These are phyloP conservation scores for Zasmidium cellare DNA, from an alignment of 2,329 filamentous ascomycete genomes.

Conservation along the genomic window DNA sequence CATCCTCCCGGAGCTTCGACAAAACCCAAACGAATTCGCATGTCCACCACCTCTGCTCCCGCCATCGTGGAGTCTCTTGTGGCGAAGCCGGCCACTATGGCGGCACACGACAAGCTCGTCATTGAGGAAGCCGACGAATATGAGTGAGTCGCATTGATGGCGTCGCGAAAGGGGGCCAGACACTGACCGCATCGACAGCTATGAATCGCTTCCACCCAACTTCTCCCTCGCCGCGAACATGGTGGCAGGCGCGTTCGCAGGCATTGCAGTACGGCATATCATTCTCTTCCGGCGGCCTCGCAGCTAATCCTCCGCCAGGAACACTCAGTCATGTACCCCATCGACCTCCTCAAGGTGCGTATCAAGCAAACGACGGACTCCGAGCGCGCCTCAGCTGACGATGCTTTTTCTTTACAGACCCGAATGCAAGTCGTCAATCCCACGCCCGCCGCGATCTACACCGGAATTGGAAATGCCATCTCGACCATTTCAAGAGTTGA, in stretches of 20 bases:
- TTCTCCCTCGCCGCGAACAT: conserved; percentile 95
- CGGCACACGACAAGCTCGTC: conserved; percentile 33
- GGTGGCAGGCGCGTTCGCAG: conserved; percentile 92
- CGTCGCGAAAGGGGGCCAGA: background rate
- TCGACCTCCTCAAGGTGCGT: conserved; percentile 92
- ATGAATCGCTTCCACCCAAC: conserved; percentile 91
- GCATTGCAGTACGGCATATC: conserved; percentile 72
- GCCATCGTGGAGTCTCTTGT: conserved; percentile 20
- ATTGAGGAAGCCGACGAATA: conserved; percentile 38
- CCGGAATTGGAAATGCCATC: conserved; percentile 86
- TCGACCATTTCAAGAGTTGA: conserved; percentile 89
- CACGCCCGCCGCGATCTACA: conserved; percentile 76
- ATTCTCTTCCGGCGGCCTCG: conserved; percentile 9
- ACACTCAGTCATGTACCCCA: conserved; percentile 98
- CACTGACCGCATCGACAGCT: conserved; percentile 51
- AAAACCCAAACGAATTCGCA: conserved; percentile 5
- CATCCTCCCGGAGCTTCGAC: background rate
- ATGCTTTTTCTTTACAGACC: conserved; percentile 59
- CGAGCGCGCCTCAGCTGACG: conserved; percentile 8
- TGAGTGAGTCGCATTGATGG: conserved; percentile 30
- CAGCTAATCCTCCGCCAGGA: conserved; percentile 58
- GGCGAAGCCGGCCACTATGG: conserved; percentile 24
- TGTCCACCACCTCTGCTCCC: conserved; percentile 20
- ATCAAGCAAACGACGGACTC: conserved; percentile 1
- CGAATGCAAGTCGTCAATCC: conserved; percentile 97